Base-by-base conservation (phyloP, 1,284 basidiomycete genomes). In the Marasmius oreades region DNA sequence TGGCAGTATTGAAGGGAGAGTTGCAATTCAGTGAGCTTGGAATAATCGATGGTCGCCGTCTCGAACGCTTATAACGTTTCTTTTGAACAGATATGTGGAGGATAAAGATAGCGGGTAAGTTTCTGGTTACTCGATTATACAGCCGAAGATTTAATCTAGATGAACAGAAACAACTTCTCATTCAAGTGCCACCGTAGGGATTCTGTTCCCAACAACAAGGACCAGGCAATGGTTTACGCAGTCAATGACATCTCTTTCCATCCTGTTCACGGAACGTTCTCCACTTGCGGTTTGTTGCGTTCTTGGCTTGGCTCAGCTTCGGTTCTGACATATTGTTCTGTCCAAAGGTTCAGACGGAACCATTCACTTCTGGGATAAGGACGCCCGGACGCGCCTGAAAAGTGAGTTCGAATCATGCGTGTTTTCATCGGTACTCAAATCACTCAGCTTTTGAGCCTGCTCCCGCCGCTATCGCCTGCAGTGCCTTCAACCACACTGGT, bases 161-260 rank as follows among this genome's bases (percentile, higher is more conserved):
- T 8, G 28, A 52, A 23, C 60, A 92, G 88, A 56, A 82, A 85
- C 69, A 96, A 96, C 74, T 97, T 96, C 69, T 94, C 92, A 0
- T 98, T 98, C 82, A 96, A 95, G 67, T 98, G 95, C 67, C 95
- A 98, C 70, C 91, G 95, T 42, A 84, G 85, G 53, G 92, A 95
- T 61, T 74, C 80, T 55, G 68, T 74, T 1, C 82, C 86, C 3
- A 81, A 77, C 43, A 64, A 79, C 45, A 89, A 90, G 67, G 86
- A 91, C 59, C 85, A 91, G 63, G 85, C 89, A 0, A 76, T 94
- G 50, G 90, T 98, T 14, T 98, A 84, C 67, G 84, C 95, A 0
- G 94, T 98, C 56, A 98, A 99, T 66, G 89, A 92, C 61, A 77
- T 80, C 57, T 83, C 85, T 1, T 98, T 98, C 81, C 94, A 98